Evolutionary conservation across 306 rosid species (phyloP), one percentile per base, ranked within the genome.

Genomic region (Fragaria iinumae): DNA sequence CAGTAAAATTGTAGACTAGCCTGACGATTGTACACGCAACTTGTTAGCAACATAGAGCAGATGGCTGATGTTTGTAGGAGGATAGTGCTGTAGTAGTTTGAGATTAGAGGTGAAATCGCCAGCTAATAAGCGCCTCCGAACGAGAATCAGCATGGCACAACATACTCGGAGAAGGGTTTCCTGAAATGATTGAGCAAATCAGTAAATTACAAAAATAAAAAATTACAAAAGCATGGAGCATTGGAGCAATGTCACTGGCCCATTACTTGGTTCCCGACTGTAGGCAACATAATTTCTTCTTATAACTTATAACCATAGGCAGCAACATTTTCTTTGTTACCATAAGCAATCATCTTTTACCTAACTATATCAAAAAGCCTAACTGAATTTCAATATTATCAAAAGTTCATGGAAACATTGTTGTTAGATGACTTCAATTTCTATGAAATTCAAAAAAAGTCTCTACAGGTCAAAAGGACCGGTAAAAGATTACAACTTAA

Each of bases 31-130:
- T 82, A 83, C 84, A 81, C 99, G 94, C 83, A 96, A 78, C 90
- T 96, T 96, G 87, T 92, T 91, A 71, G 99, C 99, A 62, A 96
- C 99, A 65, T 96, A 92, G 59, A 96, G 96, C 89, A 92, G 84
- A 90, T 96, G 99, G 56, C 99, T 86, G 74, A 96, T 96, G 86
- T 92, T 96, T 49, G 99, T 88, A 0, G 97, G 84, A 9, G 99
- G 99, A 72, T 92, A 96, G 75, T 80, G 82, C 76, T 96, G 99
- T 76, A 96, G 90, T 83, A 96, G 83, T 85, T 96, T 96, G 74
- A 96, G 99, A 89, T 92, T 96, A 2, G 97, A 87, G 45, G 99
- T 96, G 83, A 96, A 96, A 96, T 96, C 99, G 29, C 99, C 99
- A 0, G 98, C 99, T 52, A 96, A 88, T 73, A 96, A 90, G 64